These are phyloP conservation scores for Boechera stricta DNA, from an alignment of 345 rosid species.

Conservation along the genomic window DNA sequence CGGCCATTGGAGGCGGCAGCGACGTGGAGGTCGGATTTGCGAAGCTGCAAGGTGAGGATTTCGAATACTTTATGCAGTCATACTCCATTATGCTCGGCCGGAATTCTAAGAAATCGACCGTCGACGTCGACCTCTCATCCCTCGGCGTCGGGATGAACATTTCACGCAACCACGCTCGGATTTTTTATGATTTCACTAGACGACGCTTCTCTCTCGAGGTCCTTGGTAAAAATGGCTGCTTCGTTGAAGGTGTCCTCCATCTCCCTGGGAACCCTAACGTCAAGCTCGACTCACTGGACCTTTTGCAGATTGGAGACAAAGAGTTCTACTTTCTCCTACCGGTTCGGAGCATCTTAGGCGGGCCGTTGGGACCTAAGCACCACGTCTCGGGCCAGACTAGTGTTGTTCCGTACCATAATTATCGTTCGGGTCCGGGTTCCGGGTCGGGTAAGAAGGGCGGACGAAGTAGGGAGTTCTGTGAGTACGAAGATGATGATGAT, in stretches of 20 bases:
- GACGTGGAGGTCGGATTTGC: conserved; percentile 98
- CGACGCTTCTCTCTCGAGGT: conserved; percentile 98
- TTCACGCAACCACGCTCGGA: conserved; percentile 92
- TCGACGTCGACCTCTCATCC: conserved; percentile 91
- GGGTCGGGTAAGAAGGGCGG: conserved; percentile 64
- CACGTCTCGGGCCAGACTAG: conserved; percentile 46
- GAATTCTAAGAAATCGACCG: conserved; percentile 91
- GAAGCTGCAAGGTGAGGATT: conserved; percentile 96
- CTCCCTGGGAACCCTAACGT: conserved; percentile 94
- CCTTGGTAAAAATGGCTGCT: conserved; percentile 96
- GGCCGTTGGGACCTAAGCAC: conserved; percentile 72
- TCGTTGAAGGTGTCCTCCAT: conserved; percentile 96
- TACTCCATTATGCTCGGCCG: conserved; percentile 95
- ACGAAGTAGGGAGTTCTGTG: conserved; percentile 64
- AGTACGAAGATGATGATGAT: conserved; percentile 58
- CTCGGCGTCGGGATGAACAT: conserved; percentile 99
- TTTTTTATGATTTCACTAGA: conserved; percentile 91
- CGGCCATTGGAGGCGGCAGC: conserved; percentile 67
- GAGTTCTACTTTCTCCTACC: conserved; percentile 92
- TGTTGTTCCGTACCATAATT: conserved; percentile 56
- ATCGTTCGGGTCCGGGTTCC: conserved; percentile 50
- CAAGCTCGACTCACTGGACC: conserved; percentile 95
- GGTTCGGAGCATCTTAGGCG: conserved; percentile 84
- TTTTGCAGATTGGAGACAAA: conserved; percentile 93
- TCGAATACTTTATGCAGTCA: conserved; percentile 97